Conservation (phyloP, 1,139 yeast species). For the Hanseniaspora sp. region DNA sequence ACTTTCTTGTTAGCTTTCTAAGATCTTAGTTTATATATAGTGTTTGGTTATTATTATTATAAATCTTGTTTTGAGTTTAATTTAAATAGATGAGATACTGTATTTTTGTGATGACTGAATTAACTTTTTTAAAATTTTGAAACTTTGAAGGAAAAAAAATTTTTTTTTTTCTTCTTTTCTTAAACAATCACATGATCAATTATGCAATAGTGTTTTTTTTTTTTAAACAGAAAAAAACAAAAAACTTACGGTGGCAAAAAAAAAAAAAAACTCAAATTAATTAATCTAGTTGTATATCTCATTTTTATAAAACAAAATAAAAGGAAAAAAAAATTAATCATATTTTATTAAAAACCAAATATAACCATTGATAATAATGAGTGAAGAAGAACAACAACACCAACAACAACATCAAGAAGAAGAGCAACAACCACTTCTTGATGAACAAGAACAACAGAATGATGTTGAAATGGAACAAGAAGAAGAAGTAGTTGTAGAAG, state of each 20-base stretch:
- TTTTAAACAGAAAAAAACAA: not conserved
- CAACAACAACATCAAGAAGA: conserved; percentile 41
- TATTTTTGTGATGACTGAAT: not conserved
- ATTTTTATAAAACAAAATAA: not conserved
- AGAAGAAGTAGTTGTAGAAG: conserved; percentile 19
- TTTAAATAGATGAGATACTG: no score
- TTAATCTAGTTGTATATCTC: not conserved
- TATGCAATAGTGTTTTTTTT: no score
- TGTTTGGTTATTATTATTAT: not conserved
- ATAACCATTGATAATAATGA: conserved; percentile 31
- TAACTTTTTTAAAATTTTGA: not conserved
- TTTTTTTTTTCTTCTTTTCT: not conserved
- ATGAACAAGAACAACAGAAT: conserved; percentile 12
- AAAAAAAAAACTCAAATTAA: not conserved
- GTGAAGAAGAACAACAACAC: conserved; percentile 40
- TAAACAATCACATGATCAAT: no score
- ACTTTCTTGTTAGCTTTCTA: no score
- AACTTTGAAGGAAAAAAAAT: not conserved
- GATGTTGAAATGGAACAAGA: conserved; percentile 17
- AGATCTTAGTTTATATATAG: not conserved
- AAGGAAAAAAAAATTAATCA: not conserved
- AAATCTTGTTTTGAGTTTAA: not conserved
- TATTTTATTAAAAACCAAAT: not conserved
- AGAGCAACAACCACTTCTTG: conserved; percentile 16
- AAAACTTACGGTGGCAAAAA: not conserved